Evolutionary conservation across 2,329 filamentous ascomycete genomes (phyloP), one percentile per base, ranked within the genome.

Genomic region (Aspergillus unguis): DNA sequence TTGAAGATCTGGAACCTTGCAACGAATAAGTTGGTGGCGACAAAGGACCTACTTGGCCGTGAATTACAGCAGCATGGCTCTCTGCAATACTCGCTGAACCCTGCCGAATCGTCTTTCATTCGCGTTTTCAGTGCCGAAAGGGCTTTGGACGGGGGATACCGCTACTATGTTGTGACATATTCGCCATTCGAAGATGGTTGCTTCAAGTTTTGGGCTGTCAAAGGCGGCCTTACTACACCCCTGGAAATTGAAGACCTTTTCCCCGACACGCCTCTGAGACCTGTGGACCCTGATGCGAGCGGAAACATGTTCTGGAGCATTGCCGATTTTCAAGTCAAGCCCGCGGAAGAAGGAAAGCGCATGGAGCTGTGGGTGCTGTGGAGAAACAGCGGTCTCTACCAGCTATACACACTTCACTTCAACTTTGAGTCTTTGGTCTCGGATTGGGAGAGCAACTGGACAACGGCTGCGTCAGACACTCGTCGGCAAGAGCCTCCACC

Each of bases 121-220:
- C 85, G 86, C 51, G 77, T 96, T 17, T 79, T 92, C 48, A 83
- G 85, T 10, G 77, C 78, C 9, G 73, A 77, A 42, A 74, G 74
- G 17, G 74, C 76, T 23, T 61, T 76, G 28, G 73, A 76, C 47
- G 68, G 69, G 11, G 75, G 73, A 23, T 76, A 78, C 55, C 65
- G 72, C 36, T 86, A 84, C 65, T 80, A 81, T 53, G 82, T 92
- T 48, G 84, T 90, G 35, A 92, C 90, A 6, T 96, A 91, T 70
- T 96, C 92, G 8, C 92, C 94, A 0, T 84, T 94, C 58, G 88
- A 91, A 29, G 83, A 85, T 37, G 88, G 94, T 33, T 87, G 92
- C 66, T 97, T 99, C 79, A 97, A 96, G 70, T 92, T 99, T 67
- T 99, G 92, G 90, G 82, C 83, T 48, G 82, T 87, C 17, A 82